Conservation (phyloP, 2,329 filamentous ascomycete species). For the Claviceps lovelessii region DNA sequence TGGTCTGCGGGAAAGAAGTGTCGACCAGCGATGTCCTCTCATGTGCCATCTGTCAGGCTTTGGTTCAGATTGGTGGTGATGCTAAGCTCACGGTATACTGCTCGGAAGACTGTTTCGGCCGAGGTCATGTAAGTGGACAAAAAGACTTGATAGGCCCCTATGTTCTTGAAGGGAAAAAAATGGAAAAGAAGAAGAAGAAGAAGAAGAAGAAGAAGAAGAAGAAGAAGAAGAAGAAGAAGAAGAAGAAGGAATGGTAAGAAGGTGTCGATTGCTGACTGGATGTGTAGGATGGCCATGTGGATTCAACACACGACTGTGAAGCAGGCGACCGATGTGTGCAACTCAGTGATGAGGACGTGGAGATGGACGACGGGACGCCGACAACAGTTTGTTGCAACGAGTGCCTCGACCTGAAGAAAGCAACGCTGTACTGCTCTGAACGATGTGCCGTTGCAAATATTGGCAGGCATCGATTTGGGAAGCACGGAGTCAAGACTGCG, state of each 20-base stretch:
- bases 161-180: not conserved
- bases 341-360: slow-evolving; percentile 23
- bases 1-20: slow-evolving; percentile 22
- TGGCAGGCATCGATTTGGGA: slow-evolving; percentile 22
- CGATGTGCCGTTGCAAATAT: slow-evolving; percentile 29
- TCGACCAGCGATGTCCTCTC: slow-evolving; percentile 23
- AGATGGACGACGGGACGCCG: slow-evolving; percentile 21
- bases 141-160: too few relatives aligned
- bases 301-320: slow-evolving; percentile 26
- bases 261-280: slow-evolving; percentile 11
- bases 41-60: slow-evolving; percentile 32
- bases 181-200: too few relatives aligned
- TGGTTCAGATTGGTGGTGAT: slow-evolving; percentile 22
- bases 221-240: not conserved
- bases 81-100: slow-evolving; percentile 29
- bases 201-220: not conserved
- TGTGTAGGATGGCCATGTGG: slow-evolving; percentile 24
- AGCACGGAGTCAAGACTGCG: slow-evolving; percentile 15
- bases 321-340: slow-evolving; percentile 27
- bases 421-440: slow-evolving; percentile 27
- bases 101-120: slow-evolving; percentile 26
- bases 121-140: slow-evolving; percentile 25
- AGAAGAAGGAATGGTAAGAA: not conserved
- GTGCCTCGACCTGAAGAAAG: slow-evolving; percentile 24
- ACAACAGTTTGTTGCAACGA: slow-evolving; percentile 26